Evolutionary conservation across 1,284 basidiomycete genomes (phyloP).

Genomic region (Heterobasidion occidentale): DNA sequence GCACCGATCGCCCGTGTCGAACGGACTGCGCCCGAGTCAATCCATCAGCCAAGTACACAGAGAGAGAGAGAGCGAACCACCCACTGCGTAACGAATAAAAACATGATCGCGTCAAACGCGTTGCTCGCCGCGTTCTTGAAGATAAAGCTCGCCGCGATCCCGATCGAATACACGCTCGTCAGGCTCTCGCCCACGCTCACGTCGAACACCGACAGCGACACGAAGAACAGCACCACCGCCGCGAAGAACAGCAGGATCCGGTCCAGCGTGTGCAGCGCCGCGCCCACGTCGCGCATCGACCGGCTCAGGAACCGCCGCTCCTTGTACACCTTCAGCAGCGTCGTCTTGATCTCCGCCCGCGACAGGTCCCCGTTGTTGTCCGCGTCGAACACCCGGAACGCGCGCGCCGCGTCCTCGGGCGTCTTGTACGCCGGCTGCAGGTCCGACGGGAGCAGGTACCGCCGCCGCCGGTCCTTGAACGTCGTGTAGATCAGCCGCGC

Average conservation of each 20-base stretch:
- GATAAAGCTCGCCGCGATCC: slow-evolving; percentile 65
- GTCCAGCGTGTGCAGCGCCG: slow-evolving; percentile 56
- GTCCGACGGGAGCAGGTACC: slow-evolving; percentile 60
- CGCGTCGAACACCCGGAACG: slow-evolving; percentile 70
- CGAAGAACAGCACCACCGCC: slow-evolving; percentile 59
- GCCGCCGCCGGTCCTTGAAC: slow-evolving; percentile 47
- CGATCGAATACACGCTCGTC: slow-evolving; percentile 62
- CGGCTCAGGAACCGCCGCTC: slow-evolving; percentile 64
- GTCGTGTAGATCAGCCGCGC: slow-evolving; percentile 62
- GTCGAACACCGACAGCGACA: slow-evolving; percentile 63
- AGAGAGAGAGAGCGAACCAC: slow-evolving; percentile 19
- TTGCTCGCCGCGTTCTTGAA: slow-evolving; percentile 65
- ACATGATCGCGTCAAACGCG: slow-evolving; percentile 73
- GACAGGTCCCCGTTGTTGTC: slow-evolving; percentile 77
- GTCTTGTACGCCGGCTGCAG: slow-evolving; percentile 63
- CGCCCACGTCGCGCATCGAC: slow-evolving; percentile 65
- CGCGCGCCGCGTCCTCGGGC: slow-evolving; percentile 47
- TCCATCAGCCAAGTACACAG: neutral
- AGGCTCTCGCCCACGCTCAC: slow-evolving; percentile 53
- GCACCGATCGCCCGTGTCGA: slow-evolving; percentile 70
- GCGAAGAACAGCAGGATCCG: slow-evolving; percentile 56
- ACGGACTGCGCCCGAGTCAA: slow-evolving; percentile 41
- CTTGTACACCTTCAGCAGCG: slow-evolving; percentile 66
- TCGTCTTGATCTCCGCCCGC: slow-evolving; percentile 69
- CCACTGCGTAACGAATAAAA: slow-evolving; percentile 73